Evolutionary conservation across 164 flowering plant genomes (phyloP).

Genomic region (Liquidambar formosana): DNA sequence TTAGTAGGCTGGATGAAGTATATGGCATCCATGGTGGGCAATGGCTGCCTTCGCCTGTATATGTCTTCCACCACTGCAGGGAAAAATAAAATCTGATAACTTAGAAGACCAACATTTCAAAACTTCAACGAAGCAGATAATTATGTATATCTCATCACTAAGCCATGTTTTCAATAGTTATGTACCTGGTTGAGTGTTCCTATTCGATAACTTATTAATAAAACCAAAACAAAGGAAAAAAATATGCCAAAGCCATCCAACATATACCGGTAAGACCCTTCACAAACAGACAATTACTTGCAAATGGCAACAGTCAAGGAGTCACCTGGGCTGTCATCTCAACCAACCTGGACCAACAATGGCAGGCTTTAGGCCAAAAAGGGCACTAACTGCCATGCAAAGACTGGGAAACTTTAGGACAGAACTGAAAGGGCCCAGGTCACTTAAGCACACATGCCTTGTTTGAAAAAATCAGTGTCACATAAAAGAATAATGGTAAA

Average conservation of each 20-base stretch:
- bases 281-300: not conserved
- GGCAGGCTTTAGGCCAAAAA: too few relatives aligned
- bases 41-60: conserved; percentile 87
- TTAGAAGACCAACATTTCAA: not conserved
- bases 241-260: not conserved
- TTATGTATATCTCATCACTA: not conserved
- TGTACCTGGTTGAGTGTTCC: not conserved
- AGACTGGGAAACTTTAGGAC: too few relatives aligned
- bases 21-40: conserved; percentile 95
- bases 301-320: not conserved
- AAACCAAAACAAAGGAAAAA: not conserved
- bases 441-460: too few relatives aligned
- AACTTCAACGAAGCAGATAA: not conserved
- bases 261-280: not conserved
- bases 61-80: conserved; percentile 98
- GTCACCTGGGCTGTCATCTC: too few relatives aligned
- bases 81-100: conserved; percentile 12
- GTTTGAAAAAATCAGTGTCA: too few relatives aligned
- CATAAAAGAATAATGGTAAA: too few relatives aligned
- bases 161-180: not conserved
- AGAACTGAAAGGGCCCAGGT: too few relatives aligned
- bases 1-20: conserved; percentile 93
- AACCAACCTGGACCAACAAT: too few relatives aligned
- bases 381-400: too few relatives aligned
- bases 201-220: not conserved